Conservation (phyloP, 495 filamentous ascomycete genomes). For the Neurospora sp. region DNA sequence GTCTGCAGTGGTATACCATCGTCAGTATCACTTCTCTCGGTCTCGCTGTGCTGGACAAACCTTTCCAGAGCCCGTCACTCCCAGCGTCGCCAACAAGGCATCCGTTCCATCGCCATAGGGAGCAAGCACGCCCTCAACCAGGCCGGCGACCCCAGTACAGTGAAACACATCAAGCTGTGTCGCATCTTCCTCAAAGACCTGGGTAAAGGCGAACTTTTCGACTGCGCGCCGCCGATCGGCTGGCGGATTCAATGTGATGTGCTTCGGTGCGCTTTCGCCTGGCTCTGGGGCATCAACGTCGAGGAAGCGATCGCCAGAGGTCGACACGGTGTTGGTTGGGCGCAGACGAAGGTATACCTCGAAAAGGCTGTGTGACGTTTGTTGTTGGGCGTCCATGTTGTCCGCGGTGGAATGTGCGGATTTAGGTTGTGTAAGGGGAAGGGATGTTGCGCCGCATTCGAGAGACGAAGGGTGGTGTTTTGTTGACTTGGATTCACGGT, state of each 20-base stretch:
- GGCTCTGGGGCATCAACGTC: constrained; percentile 54
- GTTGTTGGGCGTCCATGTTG: not conserved
- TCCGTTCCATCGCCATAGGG: constrained; percentile 67
- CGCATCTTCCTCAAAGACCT: constrained; percentile 79
- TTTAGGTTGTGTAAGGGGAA: not conserved
- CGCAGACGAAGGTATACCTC: constrained; percentile 88
- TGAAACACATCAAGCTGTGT: constrained; percentile 82
- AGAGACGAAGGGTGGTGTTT: not conserved
- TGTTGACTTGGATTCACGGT: not conserved
- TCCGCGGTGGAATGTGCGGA: not conserved
- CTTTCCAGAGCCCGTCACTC: constrained; percentile 94
- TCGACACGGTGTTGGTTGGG: constrained; percentile 30
- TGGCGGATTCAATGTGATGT: constrained; percentile 82
- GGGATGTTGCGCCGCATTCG: not conserved
- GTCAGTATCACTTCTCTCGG: constrained; percentile 17
- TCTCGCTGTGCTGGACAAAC: constrained; percentile 36
- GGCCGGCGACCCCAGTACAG: constrained; percentile 60
- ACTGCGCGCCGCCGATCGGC: constrained; percentile 75
- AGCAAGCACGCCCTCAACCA: constrained; percentile 72
- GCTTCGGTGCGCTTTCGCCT: constrained; percentile 48
- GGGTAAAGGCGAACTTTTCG: constrained; percentile 91
- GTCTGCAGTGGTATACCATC: constrained; percentile 43
- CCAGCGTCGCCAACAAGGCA: constrained; percentile 82
- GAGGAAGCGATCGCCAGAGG: constrained; percentile 58
- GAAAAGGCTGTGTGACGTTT: constrained; percentile 49